phyloP scores from a whole-genome alignment of 257 asterid species.

The Gardenia jasminoides region DNA sequence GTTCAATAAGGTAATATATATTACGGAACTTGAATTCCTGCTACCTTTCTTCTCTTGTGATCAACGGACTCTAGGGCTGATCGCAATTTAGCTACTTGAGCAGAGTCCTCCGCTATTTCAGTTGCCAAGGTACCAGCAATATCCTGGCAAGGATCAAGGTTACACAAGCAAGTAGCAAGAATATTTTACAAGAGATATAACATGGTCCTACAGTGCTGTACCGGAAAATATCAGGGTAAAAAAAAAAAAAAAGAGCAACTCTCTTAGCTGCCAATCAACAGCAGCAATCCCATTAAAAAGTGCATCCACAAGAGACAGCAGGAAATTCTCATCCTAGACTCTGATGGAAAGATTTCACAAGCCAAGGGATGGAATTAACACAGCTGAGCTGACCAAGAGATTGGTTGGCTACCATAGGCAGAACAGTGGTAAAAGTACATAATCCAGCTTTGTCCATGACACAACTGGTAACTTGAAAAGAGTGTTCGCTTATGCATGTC shows the following conservation, averaged over 20 bases:
- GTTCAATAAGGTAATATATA: neutral
- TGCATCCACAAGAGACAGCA: neutral
- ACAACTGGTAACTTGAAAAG: neutral
- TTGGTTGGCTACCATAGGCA: neutral
- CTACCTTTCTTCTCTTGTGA: constrained; percentile 97
- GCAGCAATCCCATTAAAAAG: neutral
- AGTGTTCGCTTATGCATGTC: neutral
- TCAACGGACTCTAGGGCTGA: constrained; percentile 98
- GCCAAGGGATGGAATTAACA: neutral
- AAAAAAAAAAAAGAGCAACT: neutral
- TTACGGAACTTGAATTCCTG: neutral
- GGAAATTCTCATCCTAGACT: neutral
- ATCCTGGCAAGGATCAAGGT: constrained; percentile 49
- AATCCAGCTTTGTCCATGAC: neutral
- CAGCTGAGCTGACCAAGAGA: neutral
- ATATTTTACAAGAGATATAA: neutral
- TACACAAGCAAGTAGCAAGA: neutral
- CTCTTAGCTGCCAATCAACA: neutral
- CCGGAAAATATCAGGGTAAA: neutral
- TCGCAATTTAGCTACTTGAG: constrained; percentile 94
- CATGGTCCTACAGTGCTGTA: too few relatives aligned
- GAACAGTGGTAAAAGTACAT: neutral
- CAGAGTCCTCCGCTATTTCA: constrained; percentile 84
- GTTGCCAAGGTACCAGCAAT: constrained; percentile 98
- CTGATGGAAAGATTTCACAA: neutral